Evolutionary conservation across 768 basidiomycete species (phyloP).

Genomic region (Leccinum aurantiacum): DNA sequence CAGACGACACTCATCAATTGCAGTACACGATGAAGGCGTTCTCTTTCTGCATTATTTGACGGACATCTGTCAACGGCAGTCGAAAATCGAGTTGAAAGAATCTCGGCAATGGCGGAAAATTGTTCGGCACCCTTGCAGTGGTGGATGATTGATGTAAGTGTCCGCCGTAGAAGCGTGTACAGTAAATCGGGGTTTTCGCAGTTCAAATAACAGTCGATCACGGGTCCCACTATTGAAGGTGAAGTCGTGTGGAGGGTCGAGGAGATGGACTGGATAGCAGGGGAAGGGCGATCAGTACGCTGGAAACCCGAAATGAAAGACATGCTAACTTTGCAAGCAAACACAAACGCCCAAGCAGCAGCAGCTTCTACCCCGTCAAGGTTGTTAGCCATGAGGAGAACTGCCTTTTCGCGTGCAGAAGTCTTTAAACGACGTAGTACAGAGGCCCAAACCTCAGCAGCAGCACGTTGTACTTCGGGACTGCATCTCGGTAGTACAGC

Average conservation of each 20-base stretch:
- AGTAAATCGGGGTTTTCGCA: slow-evolving; percentile 41
- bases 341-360: slow-evolving; percentile 72
- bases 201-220: slow-evolving; percentile 57
- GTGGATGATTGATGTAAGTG: slow-evolving; percentile 79
- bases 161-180: slow-evolving; percentile 62
- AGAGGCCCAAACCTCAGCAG: slow-evolving; percentile 87
- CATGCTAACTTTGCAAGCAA: slow-evolving; percentile 67
- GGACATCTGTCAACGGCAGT: slow-evolving; percentile 5
- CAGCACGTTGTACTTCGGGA: slow-evolving; percentile 70
- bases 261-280: slow-evolving; percentile 61
- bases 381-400: slow-evolving; percentile 53
- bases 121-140: slow-evolving; percentile 73
- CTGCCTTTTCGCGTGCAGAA: slow-evolving; percentile 53
- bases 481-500: slow-evolving; percentile 55
- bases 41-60: slow-evolving; percentile 23
- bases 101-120: slow-evolving; percentile 56
- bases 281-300: not conserved
- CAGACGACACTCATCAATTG: slow-evolving; percentile 57
- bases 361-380: slow-evolving; percentile 57
- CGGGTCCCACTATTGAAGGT: slow-evolving; percentile 54
- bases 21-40: slow-evolving; percentile 50
- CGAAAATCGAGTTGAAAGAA: slow-evolving; percentile 45
- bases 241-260: slow-evolving; percentile 80
- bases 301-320: slow-evolving; percentile 1
- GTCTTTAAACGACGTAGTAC: slow-evolving; percentile 71